These are phyloP conservation scores for Medicago ruthenica DNA, from an alignment of 306 rosid genomes.

Conservation along the genomic window DNA sequence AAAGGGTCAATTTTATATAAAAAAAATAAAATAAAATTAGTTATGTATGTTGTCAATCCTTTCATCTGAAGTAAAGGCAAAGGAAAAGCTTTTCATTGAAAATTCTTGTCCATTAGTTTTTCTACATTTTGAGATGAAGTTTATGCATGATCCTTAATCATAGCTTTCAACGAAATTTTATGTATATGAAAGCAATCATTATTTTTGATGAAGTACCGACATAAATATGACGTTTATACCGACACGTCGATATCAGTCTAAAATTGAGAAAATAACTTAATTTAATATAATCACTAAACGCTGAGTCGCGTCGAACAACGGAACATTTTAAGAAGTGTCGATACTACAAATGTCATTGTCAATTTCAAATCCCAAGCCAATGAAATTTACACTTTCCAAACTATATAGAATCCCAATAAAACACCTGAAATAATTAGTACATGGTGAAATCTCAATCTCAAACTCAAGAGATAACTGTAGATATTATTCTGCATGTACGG, in stretches of 20 bases:
- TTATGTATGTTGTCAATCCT: not conserved
- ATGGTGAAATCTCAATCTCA: slow-evolving; percentile 44
- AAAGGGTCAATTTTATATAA: not conserved
- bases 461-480: slow-evolving; percentile 33
- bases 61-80: not conserved
- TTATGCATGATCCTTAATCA: slow-evolving; percentile 35
- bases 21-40: too few species aligned
- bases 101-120: not conserved
- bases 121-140: not conserved
- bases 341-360: not conserved
- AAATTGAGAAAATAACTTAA: too few species aligned
- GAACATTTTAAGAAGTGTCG: too few species aligned
- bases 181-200: slow-evolving; percentile 17
- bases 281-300: too few species aligned
- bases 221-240: too few species aligned
- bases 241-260: too few species aligned
- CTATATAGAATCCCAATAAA: slow-evolving; percentile 44
- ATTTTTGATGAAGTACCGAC: not conserved
- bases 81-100: not conserved
- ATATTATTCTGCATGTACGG: slow-evolving; percentile 61
- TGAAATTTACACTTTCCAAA: slow-evolving; percentile 39
- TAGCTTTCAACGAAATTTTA: not conserved
- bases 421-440: slow-evolving; percentile 43
- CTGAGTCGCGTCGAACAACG: too few species aligned
- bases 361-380: slow-evolving; percentile 45